Conservation (phyloP, 2,329 filamentous ascomycete species). For the Monosporascus ibericus region DNA sequence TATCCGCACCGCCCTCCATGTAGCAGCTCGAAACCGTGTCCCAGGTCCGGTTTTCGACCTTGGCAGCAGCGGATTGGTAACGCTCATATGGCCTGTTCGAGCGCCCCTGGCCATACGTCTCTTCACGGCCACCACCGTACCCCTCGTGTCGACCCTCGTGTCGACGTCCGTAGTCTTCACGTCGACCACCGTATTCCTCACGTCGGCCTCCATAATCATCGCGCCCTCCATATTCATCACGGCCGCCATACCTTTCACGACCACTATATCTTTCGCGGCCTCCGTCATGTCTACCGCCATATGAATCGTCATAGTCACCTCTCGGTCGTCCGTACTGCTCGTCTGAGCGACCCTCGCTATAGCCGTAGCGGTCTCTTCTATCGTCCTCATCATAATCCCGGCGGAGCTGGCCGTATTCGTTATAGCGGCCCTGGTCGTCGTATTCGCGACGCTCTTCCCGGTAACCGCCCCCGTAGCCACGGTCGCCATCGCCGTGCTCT, state of each 20-base stretch:
- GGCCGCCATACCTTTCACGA: slow-evolving; percentile 24
- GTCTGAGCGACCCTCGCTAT: neutral
- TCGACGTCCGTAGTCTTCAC: neutral
- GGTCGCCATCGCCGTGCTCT: slow-evolving; percentile 23
- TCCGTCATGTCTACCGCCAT: neutral
- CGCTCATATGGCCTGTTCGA: slow-evolving; percentile 46
- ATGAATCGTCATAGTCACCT: neutral
- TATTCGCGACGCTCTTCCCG: slow-evolving; percentile 1
- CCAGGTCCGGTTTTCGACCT: slow-evolving; percentile 52
- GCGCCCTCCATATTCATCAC: slow-evolving; percentile 26
- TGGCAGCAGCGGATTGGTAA: slow-evolving; percentile 65
- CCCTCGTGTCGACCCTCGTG: slow-evolving; percentile 1
- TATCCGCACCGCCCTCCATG: slow-evolving; percentile 70
- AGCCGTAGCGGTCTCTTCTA: neutral
- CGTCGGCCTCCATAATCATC: slow-evolving; percentile 4
- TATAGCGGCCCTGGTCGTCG: slow-evolving; percentile 5
- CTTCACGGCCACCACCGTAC: slow-evolving; percentile 32
- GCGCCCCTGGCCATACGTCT: slow-evolving; percentile 31
- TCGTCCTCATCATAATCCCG: neutral
- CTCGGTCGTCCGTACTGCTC: too few species aligned
- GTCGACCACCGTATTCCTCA: slow-evolving; percentile 22
- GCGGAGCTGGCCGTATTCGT: neutral
- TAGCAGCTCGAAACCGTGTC: slow-evolving; percentile 76
- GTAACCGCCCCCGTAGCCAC: slow-evolving; percentile 9
- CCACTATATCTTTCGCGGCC: neutral